These are phyloP conservation scores for Corchorus olitorius DNA, from an alignment of 345 rosid genomes.

Conservation along the genomic window DNA sequence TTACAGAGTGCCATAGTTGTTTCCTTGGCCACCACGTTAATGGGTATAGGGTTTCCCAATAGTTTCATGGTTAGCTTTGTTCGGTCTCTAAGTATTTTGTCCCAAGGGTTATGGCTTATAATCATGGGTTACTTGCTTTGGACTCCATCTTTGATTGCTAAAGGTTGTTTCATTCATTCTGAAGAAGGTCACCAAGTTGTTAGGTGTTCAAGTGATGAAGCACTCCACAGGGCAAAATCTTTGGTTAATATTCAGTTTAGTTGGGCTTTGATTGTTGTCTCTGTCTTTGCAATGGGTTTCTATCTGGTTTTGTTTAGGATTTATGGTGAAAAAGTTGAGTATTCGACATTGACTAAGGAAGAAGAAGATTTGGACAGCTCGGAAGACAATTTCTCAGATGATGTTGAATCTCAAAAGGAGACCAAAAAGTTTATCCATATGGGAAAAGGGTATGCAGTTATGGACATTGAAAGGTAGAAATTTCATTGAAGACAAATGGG, in stretches of 20 bases:
- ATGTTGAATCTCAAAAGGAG: conserved; percentile 46
- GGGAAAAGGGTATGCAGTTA: conserved; percentile 33
- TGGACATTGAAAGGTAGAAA: conserved; percentile 46
- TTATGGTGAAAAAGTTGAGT: conserved; percentile 41
- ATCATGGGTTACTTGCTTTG: conserved; percentile 75
- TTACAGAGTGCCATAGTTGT: conserved; percentile 56
- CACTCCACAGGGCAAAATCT: conserved; percentile 72
- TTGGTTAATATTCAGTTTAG: conserved; percentile 73
- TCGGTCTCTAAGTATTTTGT: conserved; percentile 61
- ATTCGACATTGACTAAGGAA: conserved; percentile 49
- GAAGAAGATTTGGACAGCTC: conserved; percentile 34
- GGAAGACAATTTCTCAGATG: conserved; percentile 8
- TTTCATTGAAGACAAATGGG: not conserved
- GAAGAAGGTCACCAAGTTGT: conserved; percentile 77
- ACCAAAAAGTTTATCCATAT: conserved; percentile 37
- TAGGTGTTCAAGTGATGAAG: conserved; percentile 51
- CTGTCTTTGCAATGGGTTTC: conserved; percentile 43
- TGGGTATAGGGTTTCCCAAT: conserved; percentile 57
- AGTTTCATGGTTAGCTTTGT: conserved; percentile 75
- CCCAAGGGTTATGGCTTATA: conserved; percentile 80
- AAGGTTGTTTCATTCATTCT: conserved; percentile 57
- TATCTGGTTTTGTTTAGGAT: conserved; percentile 43
- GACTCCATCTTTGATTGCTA: conserved; percentile 67
- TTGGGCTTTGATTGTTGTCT: conserved; percentile 51
- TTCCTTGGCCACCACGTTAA: conserved; percentile 60